Conservation (phyloP, 768 basidiomycete species). For the Trametes cinnabarina region DNA sequence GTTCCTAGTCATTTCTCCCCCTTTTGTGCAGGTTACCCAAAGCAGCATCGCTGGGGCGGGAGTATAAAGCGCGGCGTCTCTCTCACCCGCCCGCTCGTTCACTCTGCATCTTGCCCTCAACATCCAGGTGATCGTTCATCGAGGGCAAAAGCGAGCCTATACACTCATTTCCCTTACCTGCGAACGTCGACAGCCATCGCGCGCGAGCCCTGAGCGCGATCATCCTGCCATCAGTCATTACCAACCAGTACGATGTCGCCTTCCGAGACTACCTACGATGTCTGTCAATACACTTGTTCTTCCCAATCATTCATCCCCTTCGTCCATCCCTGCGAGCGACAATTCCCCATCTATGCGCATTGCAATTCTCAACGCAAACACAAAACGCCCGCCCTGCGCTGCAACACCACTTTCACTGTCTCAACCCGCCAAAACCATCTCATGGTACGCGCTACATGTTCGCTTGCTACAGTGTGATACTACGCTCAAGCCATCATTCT, state of each 20-base stretch:
- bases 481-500: neutral
- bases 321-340: constrained; percentile 13
- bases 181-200: neutral
- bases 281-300: neutral
- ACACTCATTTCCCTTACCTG: constrained; percentile 13
- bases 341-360: constrained; percentile 18
- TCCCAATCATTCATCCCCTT: constrained; percentile 8
- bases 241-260: constrained; percentile 1
- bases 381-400: constrained; percentile 1
- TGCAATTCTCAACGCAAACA: constrained; percentile 14
- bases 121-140: constrained; percentile 17
- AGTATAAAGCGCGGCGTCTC: constrained; percentile 14
- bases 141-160: constrained; percentile 3
- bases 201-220: neutral
- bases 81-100: constrained; percentile 3
- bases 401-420: neutral
- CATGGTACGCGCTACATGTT: constrained; percentile 9
- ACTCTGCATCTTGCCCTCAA: constrained; percentile 16
- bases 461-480: neutral
- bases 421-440: constrained; percentile 3
- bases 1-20: constrained; percentile 13
- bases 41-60: constrained; percentile 3
- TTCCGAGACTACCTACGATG: neutral
- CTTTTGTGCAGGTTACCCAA: constrained; percentile 16
- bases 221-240: constrained; percentile 5